phyloP scores from a whole-genome alignment of 75 land plant genomes.

The Sequoia sempervirens region DNA sequence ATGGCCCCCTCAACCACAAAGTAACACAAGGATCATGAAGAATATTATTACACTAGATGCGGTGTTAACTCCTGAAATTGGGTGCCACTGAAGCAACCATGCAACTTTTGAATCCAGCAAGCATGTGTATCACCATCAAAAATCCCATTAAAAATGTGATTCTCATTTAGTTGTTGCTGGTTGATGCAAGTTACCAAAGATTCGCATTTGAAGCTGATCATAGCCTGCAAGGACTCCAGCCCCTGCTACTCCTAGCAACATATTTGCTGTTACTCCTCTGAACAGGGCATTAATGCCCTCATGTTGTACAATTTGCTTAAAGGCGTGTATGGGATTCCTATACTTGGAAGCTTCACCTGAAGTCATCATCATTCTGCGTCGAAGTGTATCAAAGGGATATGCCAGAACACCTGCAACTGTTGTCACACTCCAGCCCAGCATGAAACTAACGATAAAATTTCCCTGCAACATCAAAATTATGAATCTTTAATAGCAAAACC shows the following conservation, averaged over 20 bases:
- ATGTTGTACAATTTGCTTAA: slow-evolving; percentile 45
- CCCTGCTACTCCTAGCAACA: slow-evolving; percentile 74
- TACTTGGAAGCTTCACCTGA: slow-evolving; percentile 72
- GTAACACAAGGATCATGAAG: background rate
- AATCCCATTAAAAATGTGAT: background rate
- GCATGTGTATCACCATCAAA: background rate
- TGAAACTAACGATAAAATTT: slow-evolving; percentile 70
- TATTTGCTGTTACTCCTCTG: slow-evolving; percentile 74
- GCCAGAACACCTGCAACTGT: slow-evolving; percentile 63
- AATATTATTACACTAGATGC: background rate
- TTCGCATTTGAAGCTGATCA: slow-evolving; percentile 47
- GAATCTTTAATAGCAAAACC: slow-evolving; percentile 5
- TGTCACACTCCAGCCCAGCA: slow-evolving; percentile 76
- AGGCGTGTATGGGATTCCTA: slow-evolving; percentile 48
- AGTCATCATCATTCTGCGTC: slow-evolving; percentile 84
- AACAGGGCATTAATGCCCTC: slow-evolving; percentile 62
- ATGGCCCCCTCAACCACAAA: background rate
- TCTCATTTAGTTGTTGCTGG: background rate
- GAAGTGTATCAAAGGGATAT: slow-evolving; percentile 74
- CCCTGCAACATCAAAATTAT: slow-evolving; percentile 41
- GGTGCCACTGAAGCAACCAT: background rate
- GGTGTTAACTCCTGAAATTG: background rate
- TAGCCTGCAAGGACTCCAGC: slow-evolving; percentile 86
- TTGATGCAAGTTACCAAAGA: background rate
- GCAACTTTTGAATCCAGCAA: background rate